Evolutionary conservation across 2,329 filamentous ascomycete species (phyloP), one percentile per base, ranked within the genome.

Genomic region (Gliomastix tumulicola): DNA sequence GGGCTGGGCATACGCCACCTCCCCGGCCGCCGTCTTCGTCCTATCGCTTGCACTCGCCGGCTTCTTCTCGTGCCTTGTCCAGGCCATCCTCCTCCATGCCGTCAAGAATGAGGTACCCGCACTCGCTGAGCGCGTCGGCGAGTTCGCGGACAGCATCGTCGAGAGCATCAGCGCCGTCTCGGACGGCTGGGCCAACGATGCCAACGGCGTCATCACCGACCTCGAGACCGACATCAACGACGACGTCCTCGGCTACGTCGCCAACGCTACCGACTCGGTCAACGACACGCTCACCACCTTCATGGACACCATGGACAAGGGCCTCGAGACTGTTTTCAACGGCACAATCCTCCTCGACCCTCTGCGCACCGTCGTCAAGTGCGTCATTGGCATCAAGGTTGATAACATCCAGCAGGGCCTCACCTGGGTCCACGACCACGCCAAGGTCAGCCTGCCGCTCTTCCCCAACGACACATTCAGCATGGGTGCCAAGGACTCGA

Each of bases 341-440:
- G 81, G 79, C 32, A 96, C 90, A 0, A 63, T 89, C 30, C 79
- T 95, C 30, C 75, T 88, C 45, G 76, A 82, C 20, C 85, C 88
- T 0, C 81, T 95, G 50, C 71, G 79, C 50, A 82, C 86, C 30
- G 78, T 96, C 22, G 73, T 96, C 44, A 76, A 86, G 53, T 97
- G 92, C 54, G 70, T 97, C n/a, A 78, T 97, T 45, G 79, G 82
- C 7, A 71, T 94, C 52, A 97, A 97, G 66, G 73, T 97, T 44
- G 79, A 85, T 46, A 76, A 80, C 17, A 78, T 98, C 45, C 79
- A 97, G 57, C 82, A 84, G 53, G 92, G 84, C 11, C 71, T 97
- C n/a, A 94, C 86, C 1, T 98, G 90, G 90, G 84, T 95, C 10
- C 77, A 85, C 50, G 82, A 97, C 47, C 68, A 97, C 55, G 88